These are phyloP conservation scores for Yamadazyma mexicana DNA, from an alignment of 1,139 yeast species.

Conservation along the genomic window DNA sequence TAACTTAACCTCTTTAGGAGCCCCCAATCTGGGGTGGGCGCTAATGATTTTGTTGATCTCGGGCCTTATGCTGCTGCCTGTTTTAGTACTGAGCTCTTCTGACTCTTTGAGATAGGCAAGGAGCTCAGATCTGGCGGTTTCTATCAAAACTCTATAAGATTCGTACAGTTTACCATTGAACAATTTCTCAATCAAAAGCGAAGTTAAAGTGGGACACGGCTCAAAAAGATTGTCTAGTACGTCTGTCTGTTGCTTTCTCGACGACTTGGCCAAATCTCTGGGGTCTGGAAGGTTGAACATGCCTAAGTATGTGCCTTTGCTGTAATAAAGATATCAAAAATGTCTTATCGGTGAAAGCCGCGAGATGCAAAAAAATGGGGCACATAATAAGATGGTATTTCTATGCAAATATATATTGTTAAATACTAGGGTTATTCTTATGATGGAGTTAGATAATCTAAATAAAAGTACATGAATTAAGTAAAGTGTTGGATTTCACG, in stretches of 20 bases:
- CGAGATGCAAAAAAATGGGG: neutral
- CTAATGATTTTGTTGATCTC: constrained; percentile 56
- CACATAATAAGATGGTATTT: neutral
- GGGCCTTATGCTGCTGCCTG: constrained; percentile 22
- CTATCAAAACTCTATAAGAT: constrained; percentile 53
- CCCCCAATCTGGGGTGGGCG: constrained; percentile 92
- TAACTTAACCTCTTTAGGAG: constrained; percentile 43
- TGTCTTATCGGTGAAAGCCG: constrained; percentile 2
- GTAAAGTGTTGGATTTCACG: constrained; percentile 49
- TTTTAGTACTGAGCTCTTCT: constrained; percentile 20
- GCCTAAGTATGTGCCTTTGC: neutral
- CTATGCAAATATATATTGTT: constrained; percentile 2
- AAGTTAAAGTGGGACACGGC: constrained; percentile 57
- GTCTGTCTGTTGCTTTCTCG: constrained; percentile 22
- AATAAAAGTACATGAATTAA: constrained; percentile 5
- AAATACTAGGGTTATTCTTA: no score
- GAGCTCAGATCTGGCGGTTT: constrained; percentile 41
- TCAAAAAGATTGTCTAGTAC: constrained; percentile 63
- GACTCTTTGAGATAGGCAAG: constrained; percentile 27
- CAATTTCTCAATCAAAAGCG: constrained; percentile 37
- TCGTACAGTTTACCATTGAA: constrained; percentile 17
- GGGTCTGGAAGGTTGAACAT: constrained; percentile 23
- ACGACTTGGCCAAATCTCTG: constrained; percentile 19
- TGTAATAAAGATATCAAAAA: neutral
- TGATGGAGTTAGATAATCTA: no score